Evolutionary conservation across 1,284 basidiomycete species (phyloP), one percentile per base, ranked within the genome.

Genomic region (Trametes versicolor): DNA sequence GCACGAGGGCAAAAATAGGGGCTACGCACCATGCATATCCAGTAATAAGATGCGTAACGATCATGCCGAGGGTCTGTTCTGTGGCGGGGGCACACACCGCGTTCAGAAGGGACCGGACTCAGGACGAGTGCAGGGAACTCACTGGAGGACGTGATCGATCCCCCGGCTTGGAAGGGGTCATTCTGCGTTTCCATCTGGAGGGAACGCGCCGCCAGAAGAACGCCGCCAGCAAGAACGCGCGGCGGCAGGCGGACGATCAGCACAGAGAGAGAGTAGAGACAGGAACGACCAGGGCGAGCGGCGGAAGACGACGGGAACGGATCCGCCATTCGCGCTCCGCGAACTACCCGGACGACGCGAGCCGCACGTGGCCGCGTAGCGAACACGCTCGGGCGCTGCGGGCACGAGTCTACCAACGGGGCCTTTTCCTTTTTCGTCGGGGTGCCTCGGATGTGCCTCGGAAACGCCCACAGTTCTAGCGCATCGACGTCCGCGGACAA

Each of bases 11-110:
- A n/a, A 25, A 23, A 21, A n/a, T 13, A 23, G 19, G 57, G 8
- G 27, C 4, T 10, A 63, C 66, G 50, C 51, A 68, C 66, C 60
- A 65, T 32, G 61, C 60, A 29, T 53, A 63, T 1, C 66, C 66
- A 12, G 61, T 58, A n/a, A 64, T 36, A 15, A 67, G 49, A 27
- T 67, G 56, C 27, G 63, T 52, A 34, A 65, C 43, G 39, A 65
- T 51, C 63, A 68, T 60, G 32, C 43, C 25, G 29, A 57, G 27
- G 2, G 52, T 34, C 23, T 57, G 39, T 48, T 60, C 66, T 67
- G 32, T 13, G 8, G n/a, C 9, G 36, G 23, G 29, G 27, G 25
- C 23, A n/a, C 21, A 4, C 13, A n/a, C n/a, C n/a, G 27, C 17
- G 25, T 15, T 21, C 6, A 19, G 39, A 37, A 37, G 3, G 12